phyloP scores from a whole-genome alignment of 768 basidiomycete genomes.

The Tricholoma saponaceum region DNA sequence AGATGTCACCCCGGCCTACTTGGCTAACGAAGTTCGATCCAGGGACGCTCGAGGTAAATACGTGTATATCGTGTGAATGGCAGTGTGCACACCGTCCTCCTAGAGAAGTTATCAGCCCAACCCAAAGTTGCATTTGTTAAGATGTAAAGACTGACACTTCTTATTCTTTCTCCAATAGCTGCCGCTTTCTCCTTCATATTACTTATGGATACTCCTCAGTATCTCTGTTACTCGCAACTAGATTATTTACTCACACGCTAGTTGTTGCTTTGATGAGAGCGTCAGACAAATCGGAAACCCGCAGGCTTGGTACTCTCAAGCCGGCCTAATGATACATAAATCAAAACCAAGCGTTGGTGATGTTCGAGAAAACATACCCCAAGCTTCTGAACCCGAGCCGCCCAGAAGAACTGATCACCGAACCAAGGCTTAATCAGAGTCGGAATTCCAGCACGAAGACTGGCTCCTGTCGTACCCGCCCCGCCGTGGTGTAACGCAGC shows the following conservation, averaged over 20 bases:
- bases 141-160: conserved; percentile 21
- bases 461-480: conserved; percentile 68
- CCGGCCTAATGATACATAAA: conserved; percentile 35
- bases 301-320: conserved; percentile 43
- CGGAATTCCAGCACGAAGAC: conserved; percentile 59
- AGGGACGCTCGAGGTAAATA: conserved; percentile 37
- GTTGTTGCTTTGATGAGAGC: conserved; percentile 55
- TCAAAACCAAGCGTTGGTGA: background rate
- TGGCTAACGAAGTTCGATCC: conserved; percentile 21
- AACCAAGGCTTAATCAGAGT: conserved; percentile 73
- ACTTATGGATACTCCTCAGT: conserved; percentile 17
- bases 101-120: conserved; percentile 19
- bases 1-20: background rate
- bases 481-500: conserved; percentile 68
- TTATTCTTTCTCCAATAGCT: conserved; percentile 31
- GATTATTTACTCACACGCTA: conserved; percentile 34
- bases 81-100: conserved; percentile 59
- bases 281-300: conserved; percentile 43
- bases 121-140: background rate
- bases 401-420: conserved; percentile 68
- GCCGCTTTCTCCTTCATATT: conserved; percentile 62
- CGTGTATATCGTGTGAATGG: conserved; percentile 51
- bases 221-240: background rate
- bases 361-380: conserved; percentile 36
- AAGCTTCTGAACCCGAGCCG: conserved; percentile 55